A percentile compares a stretch with the other conserved stretches of the same genome.
These are phyloP conservation scores for Nannizziopsis arthrosporioides DNA, from an alignment of 2,329 filamentous ascomycete genomes.

Conservation along the genomic window DNA sequence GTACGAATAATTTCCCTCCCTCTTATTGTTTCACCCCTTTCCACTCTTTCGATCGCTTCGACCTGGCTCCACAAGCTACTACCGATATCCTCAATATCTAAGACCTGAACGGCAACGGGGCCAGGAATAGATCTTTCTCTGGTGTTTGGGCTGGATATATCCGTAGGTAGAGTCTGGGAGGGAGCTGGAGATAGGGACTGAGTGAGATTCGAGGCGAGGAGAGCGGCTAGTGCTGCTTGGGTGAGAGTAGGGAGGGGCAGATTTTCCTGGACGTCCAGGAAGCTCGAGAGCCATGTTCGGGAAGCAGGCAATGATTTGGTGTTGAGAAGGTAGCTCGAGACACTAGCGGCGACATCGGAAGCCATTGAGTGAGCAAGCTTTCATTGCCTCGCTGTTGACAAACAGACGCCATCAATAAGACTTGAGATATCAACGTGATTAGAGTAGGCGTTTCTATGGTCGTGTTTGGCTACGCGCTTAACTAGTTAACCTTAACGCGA, in stretches of 20 bases:
- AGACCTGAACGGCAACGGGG: conserved; percentile 64
- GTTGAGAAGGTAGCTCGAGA: conserved; percentile 44
- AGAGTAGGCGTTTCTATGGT: too few species aligned
- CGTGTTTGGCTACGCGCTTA: too few species aligned
- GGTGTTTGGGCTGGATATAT: conserved; percentile 43
- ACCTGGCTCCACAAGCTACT: conserved; percentile 76
- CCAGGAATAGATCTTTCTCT: conserved; percentile 47
- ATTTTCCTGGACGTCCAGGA: conserved; percentile 47
- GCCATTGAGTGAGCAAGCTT: conserved; percentile 6
- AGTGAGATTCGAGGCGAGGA: conserved; percentile 68
- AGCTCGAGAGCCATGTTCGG: conserved; percentile 50
- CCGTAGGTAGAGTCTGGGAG: conserved; percentile 45
- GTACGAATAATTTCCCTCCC: conserved; percentile 76
- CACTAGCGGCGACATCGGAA: conserved; percentile 16
- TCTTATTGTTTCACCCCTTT: conserved; percentile 40
- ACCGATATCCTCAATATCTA: conserved; percentile 75
- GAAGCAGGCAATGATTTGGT: conserved; percentile 46
- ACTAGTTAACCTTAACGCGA: too few species aligned
- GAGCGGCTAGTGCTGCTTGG: conserved; percentile 67
- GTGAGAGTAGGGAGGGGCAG: conserved; percentile 57
- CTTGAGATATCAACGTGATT: too few species aligned
- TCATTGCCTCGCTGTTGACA: too few species aligned
- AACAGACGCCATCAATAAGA: too few species aligned
- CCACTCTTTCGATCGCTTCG: conserved; percentile 52
- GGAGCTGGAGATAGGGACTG: conserved; percentile 38